Base-by-base conservation (phyloP, 495 filamentous ascomycete genomes). In the Hypoxylon perforatum region DNA sequence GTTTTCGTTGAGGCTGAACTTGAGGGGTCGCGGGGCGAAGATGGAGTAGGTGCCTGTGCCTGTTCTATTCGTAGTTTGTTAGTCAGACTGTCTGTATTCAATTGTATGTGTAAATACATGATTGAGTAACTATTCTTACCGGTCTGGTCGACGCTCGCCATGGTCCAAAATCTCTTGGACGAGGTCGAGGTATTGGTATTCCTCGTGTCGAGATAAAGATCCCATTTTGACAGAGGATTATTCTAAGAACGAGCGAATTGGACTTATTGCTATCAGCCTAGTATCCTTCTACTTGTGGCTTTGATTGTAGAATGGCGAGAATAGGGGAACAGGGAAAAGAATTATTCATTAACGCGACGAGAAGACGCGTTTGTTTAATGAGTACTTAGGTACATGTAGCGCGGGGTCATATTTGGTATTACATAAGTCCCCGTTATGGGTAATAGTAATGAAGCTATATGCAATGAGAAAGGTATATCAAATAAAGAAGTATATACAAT, bases 31-130 rank as follows among this genome's bases (percentile, higher is more conserved):
- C 0, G 94, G 95, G 1, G 91, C 94, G 73, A 97, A 97, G 71
- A 98, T 82, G 17, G 93, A 91, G 70, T 86, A 84, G 15, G 95
- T 99, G 38, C 95, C 95, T 6, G 95, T 99, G 58, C 95, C 95
- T 19, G 95, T 98, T 68, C 93, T 91, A 61, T 52, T 17, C 35
- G 5, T 42, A 6, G n/a, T 2, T 36, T 45, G 41, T 28, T 22
- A 11, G 21, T 22, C n/a, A n/a, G 15, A 54, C 17, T 47, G 12
- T 12, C 41, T 10, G 11, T 10, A 45, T 44, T 3, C 15, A 10
- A 14, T 21, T 39, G 12, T 21, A 30, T 19, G 19, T 14, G n/a
- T n/a, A n/a, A 1, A 11, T 30, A 28, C 15, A 25, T 14, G 19
- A 18, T 18, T 21, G 41, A 12, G 17, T 39, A 72, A n/a, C n/a